These are phyloP conservation scores for Puccinia triticina DNA, from an alignment of 1,284 basidiomycete genomes.

Conservation along the genomic window DNA sequence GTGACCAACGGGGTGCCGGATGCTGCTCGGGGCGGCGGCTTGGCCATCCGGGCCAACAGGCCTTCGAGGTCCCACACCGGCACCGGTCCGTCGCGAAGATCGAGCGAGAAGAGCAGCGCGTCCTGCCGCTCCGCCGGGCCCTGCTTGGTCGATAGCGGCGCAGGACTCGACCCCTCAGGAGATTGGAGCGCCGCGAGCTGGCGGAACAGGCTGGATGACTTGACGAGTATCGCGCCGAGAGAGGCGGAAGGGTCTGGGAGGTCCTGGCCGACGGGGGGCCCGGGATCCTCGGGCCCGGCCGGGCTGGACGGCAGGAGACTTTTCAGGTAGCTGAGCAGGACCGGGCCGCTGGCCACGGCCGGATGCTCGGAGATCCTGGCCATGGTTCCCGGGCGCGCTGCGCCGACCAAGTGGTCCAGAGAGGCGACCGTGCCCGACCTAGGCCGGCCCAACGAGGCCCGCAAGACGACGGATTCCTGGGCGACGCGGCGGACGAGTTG, in stretches of 20 bases:
- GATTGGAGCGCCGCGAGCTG: conserved; percentile 7
- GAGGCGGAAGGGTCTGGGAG: conserved; percentile 1
- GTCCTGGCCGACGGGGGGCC: background rate
- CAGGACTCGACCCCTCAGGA: background rate
- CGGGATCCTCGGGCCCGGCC: background rate
- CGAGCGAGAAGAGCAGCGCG: conserved; percentile 34
- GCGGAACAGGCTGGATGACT: background rate
- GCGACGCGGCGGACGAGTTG: conserved; percentile 34
- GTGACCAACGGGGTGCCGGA: background rate
- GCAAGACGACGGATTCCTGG: conserved; percentile 45
- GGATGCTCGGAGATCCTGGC: conserved; percentile 21
- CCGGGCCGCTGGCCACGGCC: conserved; percentile 10
- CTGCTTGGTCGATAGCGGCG: background rate
- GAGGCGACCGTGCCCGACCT: background rate
- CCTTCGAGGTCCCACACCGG: conserved; percentile 35
- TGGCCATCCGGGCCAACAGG: conserved; percentile 19
- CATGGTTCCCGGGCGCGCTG: background rate
- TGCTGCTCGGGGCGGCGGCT: conserved; percentile 15
- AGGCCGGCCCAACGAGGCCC: background rate
- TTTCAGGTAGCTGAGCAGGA: conserved; percentile 15
- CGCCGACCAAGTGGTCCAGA: background rate
- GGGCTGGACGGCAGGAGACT: background rate
- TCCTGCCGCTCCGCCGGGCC: background rate
- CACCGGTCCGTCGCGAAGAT: conserved; percentile 17
- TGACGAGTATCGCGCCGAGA: conserved; percentile 17